These are phyloP conservation scores for Gentiana dahurica DNA, from an alignment of 257 asterid species.

Conservation along the genomic window DNA sequence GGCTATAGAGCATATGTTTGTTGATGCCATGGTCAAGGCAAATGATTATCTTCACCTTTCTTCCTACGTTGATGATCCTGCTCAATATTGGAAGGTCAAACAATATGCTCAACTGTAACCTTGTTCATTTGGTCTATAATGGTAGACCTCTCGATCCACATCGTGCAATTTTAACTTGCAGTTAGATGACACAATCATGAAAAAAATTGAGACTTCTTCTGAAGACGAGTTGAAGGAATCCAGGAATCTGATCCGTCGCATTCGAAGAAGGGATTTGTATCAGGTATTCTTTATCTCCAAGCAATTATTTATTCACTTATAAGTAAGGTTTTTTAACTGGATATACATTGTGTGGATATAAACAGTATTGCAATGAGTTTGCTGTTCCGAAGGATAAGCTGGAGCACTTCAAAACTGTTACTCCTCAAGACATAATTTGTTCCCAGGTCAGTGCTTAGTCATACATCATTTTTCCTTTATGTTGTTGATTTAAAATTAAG, in stretches of 20 bases:
- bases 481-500: constrained; percentile 1
- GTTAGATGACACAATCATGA: constrained; percentile 83
- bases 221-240: constrained; percentile 65
- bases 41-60: constrained; percentile 50
- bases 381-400: constrained; percentile 71
- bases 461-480: neutral
- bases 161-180: constrained; percentile 20
- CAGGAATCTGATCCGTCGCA: constrained; percentile 65
- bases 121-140: neutral
- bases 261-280: constrained; percentile 78
- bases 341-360: neutral
- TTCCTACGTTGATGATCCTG: constrained; percentile 65
- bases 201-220: constrained; percentile 64
- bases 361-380: constrained; percentile 85
- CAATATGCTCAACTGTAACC: constrained; percentile 1
- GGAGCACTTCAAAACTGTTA: constrained; percentile 50
- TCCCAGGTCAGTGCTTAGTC: constrained; percentile 48
- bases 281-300: constrained; percentile 31
- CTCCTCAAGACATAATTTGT: constrained; percentile 78
- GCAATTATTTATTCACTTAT: neutral
- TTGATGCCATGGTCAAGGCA: constrained; percentile 79
- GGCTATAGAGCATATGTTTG: constrained; percentile 80
- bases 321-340: too few species aligned
- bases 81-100: constrained; percentile 73
- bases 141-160: neutral